phyloP scores from a whole-genome alignment of 73 alveolate species.

The Paramecium bursaria region DNA sequence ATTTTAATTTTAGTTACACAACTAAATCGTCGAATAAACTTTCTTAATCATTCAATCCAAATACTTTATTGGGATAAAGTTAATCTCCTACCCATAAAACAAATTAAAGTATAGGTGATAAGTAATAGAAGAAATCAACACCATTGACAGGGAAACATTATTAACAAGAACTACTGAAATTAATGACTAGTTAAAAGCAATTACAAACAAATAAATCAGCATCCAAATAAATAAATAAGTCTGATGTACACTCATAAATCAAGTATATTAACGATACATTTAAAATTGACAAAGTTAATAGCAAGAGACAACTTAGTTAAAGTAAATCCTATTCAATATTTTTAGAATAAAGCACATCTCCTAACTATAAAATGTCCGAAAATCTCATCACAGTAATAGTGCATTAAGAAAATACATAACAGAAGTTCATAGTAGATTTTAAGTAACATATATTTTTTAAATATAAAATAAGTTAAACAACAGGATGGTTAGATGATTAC shows the following conservation, averaged over 20 bases:
- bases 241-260: no score
- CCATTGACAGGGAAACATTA: not conserved
- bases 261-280: no score
- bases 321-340: not conserved
- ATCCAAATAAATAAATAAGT: not conserved
- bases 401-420: constrained; percentile 6
- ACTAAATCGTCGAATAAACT: not conserved
- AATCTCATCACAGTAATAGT: constrained; percentile 5
- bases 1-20: not conserved
- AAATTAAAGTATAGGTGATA: constrained; percentile 21
- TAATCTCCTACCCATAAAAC: constrained; percentile 22
- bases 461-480: no score
- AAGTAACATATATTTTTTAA: no score
- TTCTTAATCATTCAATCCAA: constrained; percentile 40
- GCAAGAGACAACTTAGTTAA: not conserved
- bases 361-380: not conserved
- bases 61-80: constrained; percentile 14
- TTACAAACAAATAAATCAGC: not conserved
- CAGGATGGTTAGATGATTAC: not conserved
- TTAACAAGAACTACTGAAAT: constrained; percentile 20
- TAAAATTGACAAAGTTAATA: not conserved
- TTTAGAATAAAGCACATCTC: not conserved
- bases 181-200: constrained; percentile 46
- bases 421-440: not conserved
- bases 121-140: not conserved